Conservation (phyloP, 2,329 filamentous ascomycete genomes). For the Penicillium sp. region DNA sequence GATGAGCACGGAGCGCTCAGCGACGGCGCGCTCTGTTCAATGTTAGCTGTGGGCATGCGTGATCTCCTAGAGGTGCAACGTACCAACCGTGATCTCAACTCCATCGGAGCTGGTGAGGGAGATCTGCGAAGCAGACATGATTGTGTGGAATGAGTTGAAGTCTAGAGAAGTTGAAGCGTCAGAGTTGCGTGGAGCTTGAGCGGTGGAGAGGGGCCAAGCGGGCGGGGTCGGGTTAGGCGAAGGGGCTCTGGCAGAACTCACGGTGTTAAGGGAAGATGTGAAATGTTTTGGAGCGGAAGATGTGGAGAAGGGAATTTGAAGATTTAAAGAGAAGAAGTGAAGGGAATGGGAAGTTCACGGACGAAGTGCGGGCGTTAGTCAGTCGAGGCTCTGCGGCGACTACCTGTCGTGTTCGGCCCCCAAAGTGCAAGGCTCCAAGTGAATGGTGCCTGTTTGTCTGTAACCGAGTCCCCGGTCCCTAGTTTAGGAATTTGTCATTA, state of each 20-base stretch:
- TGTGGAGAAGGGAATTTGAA: background rate
- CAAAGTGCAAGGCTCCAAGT: background rate
- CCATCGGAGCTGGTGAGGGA: slow-evolving; percentile 53
- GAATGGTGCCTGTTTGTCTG: background rate
- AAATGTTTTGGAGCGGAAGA: background rate
- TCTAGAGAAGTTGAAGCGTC: background rate
- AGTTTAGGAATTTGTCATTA: background rate
- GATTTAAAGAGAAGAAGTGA: background rate
- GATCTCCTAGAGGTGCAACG: slow-evolving; percentile 21
- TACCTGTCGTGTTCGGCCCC: background rate
- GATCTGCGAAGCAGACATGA: slow-evolving; percentile 28
- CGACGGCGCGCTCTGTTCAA: slow-evolving; percentile 70
- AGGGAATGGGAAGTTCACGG: background rate
- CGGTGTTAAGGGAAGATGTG: background rate
- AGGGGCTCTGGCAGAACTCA: background rate
- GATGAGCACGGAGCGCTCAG: slow-evolving; percentile 89
- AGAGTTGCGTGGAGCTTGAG: background rate
- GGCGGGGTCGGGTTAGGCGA: background rate
- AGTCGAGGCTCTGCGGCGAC: background rate
- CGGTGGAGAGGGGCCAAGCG: background rate
- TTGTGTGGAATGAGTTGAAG: background rate
- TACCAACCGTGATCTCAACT: slow-evolving; percentile 52
- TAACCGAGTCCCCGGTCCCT: background rate
- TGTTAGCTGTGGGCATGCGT: background rate
- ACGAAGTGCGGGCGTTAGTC: background rate